Percentiles rank a stretch among this genome's conserved stretches.
Evolutionary conservation across 2,329 filamentous ascomycete genomes (phyloP).

Genomic region (Fusarium brevicatenulatum): DNA sequence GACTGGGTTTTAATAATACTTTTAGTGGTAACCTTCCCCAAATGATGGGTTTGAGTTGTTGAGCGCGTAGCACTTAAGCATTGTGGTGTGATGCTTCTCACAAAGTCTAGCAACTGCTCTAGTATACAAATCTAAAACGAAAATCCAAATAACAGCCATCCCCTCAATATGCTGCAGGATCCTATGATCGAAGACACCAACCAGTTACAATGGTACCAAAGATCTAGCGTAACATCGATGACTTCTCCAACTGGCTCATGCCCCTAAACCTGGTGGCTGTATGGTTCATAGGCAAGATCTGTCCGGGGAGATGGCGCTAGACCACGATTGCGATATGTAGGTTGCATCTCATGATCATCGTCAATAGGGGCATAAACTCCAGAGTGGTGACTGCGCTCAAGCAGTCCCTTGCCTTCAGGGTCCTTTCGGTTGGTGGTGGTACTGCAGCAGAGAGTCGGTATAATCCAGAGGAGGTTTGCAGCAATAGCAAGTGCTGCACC

Average conservation of each 20-base stretch:
- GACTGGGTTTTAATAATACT: fast-evolving
- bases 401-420: neutral
- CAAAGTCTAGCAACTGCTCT: neutral
- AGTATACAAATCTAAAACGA: neutral
- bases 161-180: neutral
- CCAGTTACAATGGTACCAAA: neutral
- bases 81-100: too few relatives aligned
- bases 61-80: neutral
- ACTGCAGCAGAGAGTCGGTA: neutral
- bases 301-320: neutral
- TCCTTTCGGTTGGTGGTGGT: neutral
- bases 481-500: neutral
- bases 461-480: neutral
- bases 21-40: fast-evolving
- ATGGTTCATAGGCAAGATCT: neutral
- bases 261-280: neutral
- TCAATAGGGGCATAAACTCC: neutral
- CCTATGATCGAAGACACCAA: neutral
- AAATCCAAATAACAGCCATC: neutral
- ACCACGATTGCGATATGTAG: neutral
- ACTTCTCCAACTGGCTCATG: neutral
- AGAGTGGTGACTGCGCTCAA: neutral
- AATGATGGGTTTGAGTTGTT: neutral
- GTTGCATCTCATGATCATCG: neutral
- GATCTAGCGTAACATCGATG: fast-evolving